Conservation (phyloP, 805 yeast genomes). For the Metschnikowia baotianmanensis region DNA sequence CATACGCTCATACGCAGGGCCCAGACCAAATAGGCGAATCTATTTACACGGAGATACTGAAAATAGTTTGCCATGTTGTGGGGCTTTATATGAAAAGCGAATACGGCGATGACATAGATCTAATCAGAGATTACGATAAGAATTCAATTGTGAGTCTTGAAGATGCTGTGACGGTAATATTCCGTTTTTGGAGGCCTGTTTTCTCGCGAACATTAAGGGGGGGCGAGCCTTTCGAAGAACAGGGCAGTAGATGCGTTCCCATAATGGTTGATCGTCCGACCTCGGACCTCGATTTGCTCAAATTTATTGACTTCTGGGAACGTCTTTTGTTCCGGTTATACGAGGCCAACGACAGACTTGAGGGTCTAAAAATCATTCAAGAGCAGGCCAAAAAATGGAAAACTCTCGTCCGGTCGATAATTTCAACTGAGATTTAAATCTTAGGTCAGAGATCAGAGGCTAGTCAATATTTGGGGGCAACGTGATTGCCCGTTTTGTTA, state of each 20-base stretch:
- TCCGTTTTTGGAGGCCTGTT: conserved; percentile 44
- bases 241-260: conserved; percentile 10
- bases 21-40: conserved; percentile 9
- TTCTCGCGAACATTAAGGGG: conserved; percentile 49
- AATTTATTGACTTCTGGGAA: conserved; percentile 54
- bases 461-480: too few relatives aligned
- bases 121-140: conserved; percentile 47
- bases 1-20: neutral
- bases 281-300: conserved; percentile 22
- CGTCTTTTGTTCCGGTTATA: conserved; percentile 32
- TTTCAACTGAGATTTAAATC: neutral
- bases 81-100: conserved; percentile 50
- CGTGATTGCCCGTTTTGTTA: too few relatives aligned
- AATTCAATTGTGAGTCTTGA: conserved; percentile 31
- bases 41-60: conserved; percentile 42
- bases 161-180: conserved; percentile 44
- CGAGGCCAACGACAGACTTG: conserved; percentile 1
- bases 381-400: conserved; percentile 3
- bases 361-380: conserved; percentile 1
- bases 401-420: conserved; percentile 6
- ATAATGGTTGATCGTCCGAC: conserved; percentile 17
- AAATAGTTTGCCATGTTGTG: conserved; percentile 44
- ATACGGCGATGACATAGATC: conserved; percentile 56
- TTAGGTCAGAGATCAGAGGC: neutral
- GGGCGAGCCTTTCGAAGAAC: conserved; percentile 19